Evolutionary conservation across 2,329 filamentous ascomycete genomes (phyloP), one percentile per base, ranked within the genome.

Genomic region (Hypoxylon sp.): DNA sequence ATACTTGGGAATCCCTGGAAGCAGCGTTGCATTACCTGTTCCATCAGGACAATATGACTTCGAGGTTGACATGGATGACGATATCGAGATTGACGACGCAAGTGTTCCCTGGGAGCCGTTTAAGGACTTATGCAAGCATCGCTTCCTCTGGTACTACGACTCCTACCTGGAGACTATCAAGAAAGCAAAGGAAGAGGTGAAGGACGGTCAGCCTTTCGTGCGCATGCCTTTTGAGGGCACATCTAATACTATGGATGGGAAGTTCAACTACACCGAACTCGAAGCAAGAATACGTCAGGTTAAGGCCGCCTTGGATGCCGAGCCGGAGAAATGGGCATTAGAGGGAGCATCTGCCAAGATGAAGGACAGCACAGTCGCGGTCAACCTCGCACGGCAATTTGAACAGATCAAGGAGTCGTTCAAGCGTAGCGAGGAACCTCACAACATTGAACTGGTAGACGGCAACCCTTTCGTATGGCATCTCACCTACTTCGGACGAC

Each of bases 121-220:
- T 82, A 91, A 90, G 72, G 95, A 98, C 76, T 84, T 97, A 4
- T 93, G 92, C 85, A 98, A 98, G 81, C 90, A 92, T 39, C 90
- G 94, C 1, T 98, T 98, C 77, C 83, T 98, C 13, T 98, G 96
- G 96, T 98, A 98, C 81, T 97, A 93, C 79, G 92, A 97, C 72
- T 92, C 92, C 2, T 98, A 98, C 76, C 83, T 96, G 22, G 83
- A 86, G 3, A 87, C 91, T 1, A 90, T 97, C 56, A 85, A 89
- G 39, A 86, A 89, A 66, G 92, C 90, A 29, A 87, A 85, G 73
- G 79, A 83, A 26, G 88, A 92, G 72, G 87, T 91, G 61, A 86
- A 87, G 67, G 88, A 91, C 66, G 87, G 88, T 2, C 82, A 88
- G 39, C 68, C 78, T 0, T 98, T 99, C 75, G 80, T 83, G n/a